Conservation (phyloP, 441 rosid genomes). For the Viola pubescens region DNA sequence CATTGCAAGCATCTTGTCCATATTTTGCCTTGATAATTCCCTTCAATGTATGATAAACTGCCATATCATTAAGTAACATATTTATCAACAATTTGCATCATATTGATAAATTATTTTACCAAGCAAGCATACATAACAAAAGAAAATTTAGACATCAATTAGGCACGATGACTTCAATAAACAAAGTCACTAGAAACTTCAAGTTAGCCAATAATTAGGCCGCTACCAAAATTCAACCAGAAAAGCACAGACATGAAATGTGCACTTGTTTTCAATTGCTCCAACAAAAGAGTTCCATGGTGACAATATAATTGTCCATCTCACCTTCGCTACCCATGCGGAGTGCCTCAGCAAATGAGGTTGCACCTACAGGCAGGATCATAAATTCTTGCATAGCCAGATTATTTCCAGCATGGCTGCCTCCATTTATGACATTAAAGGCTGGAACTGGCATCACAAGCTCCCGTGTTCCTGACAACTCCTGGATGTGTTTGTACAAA, state of each 20-base stretch:
- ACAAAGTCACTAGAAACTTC: background rate
- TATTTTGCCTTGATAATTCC: slow-evolving; percentile 80
- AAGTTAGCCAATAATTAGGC: background rate
- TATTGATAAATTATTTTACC: too few species aligned
- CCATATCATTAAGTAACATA: slow-evolving; percentile 7
- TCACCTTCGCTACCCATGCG: slow-evolving; percentile 94
- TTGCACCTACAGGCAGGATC: slow-evolving; percentile 90
- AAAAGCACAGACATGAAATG: too few species aligned
- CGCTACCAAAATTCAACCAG: background rate
- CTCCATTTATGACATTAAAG: slow-evolving; percentile 89
- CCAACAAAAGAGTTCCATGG: too few species aligned
- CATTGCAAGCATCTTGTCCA: slow-evolving; percentile 98
- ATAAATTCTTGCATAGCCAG: slow-evolving; percentile 98
- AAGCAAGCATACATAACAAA: too few species aligned
- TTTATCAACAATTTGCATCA: background rate
- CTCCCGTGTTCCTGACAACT: slow-evolving; percentile 72
- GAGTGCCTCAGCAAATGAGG: slow-evolving; percentile 74
- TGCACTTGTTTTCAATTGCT: too few species aligned
- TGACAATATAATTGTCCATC: slow-evolving; percentile 5
- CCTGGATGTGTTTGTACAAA: slow-evolving; percentile 86
- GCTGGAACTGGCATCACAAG: slow-evolving; percentile 98
- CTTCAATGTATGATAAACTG: slow-evolving; percentile 81
- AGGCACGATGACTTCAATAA: background rate
- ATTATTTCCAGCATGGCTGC: slow-evolving; percentile 92
- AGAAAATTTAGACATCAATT: too few species aligned